A percentile compares a stretch with the other conserved stretches of the same genome.
phyloP scores from a whole-genome alignment of 495 filamentous ascomycete species.

The Xylaria bambusicola region DNA sequence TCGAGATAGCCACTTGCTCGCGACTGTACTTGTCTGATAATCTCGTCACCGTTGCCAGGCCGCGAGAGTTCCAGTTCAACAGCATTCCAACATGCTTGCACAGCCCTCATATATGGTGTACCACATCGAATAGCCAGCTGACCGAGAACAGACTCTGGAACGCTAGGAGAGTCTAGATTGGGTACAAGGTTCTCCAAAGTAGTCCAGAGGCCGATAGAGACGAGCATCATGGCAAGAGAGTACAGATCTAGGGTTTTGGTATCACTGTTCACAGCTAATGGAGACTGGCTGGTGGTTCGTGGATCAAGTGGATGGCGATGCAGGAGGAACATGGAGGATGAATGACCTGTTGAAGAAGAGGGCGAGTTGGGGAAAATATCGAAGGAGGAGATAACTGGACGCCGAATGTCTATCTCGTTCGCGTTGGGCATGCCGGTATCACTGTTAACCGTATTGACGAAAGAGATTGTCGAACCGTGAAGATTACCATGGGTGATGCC shows the following conservation, averaged over 20 bases:
- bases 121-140: constrained; percentile 74
- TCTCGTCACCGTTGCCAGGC: constrained; percentile 39
- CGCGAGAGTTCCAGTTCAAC: constrained; percentile 65
- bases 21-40: constrained; percentile 44
- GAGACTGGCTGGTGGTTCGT: constrained; percentile 55
- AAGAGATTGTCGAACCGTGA: constrained; percentile 75
- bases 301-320: constrained; percentile 81
- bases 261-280: constrained; percentile 45
- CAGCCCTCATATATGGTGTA: constrained; percentile 74
- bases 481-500: constrained; percentile 80
- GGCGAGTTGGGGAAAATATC: constrained; percentile 76
- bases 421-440: constrained; percentile 29
- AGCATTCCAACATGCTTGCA: constrained; percentile 76
- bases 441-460: constrained; percentile 60
- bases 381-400: constrained; percentile 77
- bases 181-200: constrained; percentile 64
- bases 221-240: constrained; percentile 76
- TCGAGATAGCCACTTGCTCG: constrained; percentile 49
- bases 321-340: constrained; percentile 50
- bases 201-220: constrained; percentile 90
- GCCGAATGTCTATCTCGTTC: constrained; percentile 62
- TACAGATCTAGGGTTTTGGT: constrained; percentile 77
- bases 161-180: constrained; percentile 30
- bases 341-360: constrained; percentile 33
- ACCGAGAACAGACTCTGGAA: constrained; percentile 51